These are phyloP conservation scores for Colletotrichum tamarilloi DNA, from an alignment of 2,329 filamentous ascomycete species.

Conservation along the genomic window DNA sequence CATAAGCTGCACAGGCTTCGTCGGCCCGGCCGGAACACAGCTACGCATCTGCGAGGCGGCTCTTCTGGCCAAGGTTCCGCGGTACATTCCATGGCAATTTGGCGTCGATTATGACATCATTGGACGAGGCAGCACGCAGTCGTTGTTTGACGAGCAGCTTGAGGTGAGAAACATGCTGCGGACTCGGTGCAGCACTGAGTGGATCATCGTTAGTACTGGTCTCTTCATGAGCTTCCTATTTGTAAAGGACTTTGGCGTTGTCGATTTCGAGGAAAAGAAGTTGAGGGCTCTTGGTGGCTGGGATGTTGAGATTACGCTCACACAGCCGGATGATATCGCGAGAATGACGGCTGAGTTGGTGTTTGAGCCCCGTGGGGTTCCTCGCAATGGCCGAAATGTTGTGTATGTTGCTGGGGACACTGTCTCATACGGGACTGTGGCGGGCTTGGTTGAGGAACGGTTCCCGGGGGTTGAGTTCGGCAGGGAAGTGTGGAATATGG, in stretches of 20 bases:
- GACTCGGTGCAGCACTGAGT: constrained; percentile 59
- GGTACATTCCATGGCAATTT: constrained; percentile 79
- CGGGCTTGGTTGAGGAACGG: constrained; percentile 61
- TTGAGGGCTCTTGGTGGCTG: constrained; percentile 69
- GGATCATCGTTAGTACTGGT: constrained; percentile 76
- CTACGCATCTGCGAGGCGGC: constrained; percentile 67
- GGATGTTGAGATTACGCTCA: constrained; percentile 72
- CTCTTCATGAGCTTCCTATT: constrained; percentile 80
- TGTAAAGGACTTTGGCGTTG: constrained; percentile 69
- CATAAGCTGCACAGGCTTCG: constrained; percentile 72
- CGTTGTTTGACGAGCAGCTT: constrained; percentile 76
- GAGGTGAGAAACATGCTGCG: constrained; percentile 65
- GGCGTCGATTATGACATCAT: constrained; percentile 78
- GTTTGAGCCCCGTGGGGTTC: constrained; percentile 49
- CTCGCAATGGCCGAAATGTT: constrained; percentile 48
- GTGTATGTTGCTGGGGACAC: constrained; percentile 73
- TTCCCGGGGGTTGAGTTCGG: constrained; percentile 51
- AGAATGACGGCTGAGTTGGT: constrained; percentile 67
- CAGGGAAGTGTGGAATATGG: constrained; percentile 61
- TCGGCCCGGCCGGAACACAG: constrained; percentile 64
- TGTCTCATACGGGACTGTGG: constrained; percentile 65
- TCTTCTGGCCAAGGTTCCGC: constrained; percentile 57
- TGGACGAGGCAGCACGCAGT: constrained; percentile 67
- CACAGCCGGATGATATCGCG: constrained; percentile 73
- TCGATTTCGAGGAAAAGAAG: constrained; percentile 56